Evolutionary conservation across 2,329 filamentous ascomycete genomes (phyloP).

Genomic region (Hirsutella minnesotensis): DNA sequence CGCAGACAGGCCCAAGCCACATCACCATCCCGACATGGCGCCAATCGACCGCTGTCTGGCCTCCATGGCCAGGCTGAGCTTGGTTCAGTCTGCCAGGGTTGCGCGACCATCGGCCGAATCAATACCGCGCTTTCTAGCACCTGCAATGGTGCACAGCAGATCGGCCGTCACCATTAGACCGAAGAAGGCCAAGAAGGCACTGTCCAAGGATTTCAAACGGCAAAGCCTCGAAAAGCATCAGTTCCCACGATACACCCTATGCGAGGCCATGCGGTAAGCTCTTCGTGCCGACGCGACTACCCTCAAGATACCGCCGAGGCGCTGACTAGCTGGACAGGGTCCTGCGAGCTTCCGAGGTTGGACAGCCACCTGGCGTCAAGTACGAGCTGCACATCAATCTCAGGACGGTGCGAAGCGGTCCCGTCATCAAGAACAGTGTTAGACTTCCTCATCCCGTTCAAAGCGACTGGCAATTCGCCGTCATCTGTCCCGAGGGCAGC

Average conservation of each 20-base stretch:
- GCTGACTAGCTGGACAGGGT: conserved; percentile 45
- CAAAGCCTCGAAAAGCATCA: conserved; percentile 56
- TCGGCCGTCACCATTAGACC: conserved; percentile 27
- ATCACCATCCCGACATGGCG: conserved; percentile 28
- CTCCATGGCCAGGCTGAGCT: conserved; percentile 39
- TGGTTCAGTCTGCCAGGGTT: conserved; percentile 26
- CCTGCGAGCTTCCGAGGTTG: conserved; percentile 85
- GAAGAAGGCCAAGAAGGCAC: conserved; percentile 42
- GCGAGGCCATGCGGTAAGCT: conserved; percentile 80
- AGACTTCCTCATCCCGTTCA: conserved; percentile 82
- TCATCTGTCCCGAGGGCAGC: conserved; percentile 78
- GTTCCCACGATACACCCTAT: conserved; percentile 59
- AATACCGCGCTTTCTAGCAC: conserved; percentile 38
- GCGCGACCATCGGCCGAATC: conserved; percentile 28
- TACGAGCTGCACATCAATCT: conserved; percentile 84
- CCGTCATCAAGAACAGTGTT: conserved; percentile 77
- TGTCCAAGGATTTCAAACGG: conserved; percentile 53
- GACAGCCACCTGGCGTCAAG: conserved; percentile 63
- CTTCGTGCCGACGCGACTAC: neutral
- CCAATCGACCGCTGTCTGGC: conserved; percentile 40
- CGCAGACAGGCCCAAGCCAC: neutral
- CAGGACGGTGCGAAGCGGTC: conserved; percentile 72
- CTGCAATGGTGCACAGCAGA: conserved; percentile 32
- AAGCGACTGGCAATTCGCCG: conserved; percentile 78
- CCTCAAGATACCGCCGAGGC: neutral